Conservation (phyloP, 2,329 filamentous ascomycete genomes). For the Pseudonectria foliicola region DNA sequence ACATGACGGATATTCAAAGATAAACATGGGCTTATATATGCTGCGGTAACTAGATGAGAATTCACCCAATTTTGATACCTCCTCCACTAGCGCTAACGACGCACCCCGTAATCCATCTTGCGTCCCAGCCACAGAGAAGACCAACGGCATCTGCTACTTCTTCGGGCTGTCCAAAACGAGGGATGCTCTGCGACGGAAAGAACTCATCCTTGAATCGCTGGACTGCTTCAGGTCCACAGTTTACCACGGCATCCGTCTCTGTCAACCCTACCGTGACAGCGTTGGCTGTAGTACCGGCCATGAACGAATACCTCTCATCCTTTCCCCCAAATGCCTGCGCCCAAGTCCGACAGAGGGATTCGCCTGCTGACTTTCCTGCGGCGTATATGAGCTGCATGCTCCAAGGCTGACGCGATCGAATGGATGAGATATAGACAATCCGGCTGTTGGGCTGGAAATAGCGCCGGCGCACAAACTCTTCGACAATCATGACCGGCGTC, state of each 20-base stretch:
- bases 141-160: slow-evolving; percentile 30
- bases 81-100: slow-evolving; percentile 30
- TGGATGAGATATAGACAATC: slow-evolving; percentile 29
- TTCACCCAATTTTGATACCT: slow-evolving; percentile 25
- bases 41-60: no score
- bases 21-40: no score
- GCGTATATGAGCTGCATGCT: slow-evolving; percentile 27
- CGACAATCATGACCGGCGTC: slow-evolving; percentile 28
- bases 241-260: slow-evolving; percentile 26
- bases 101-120: slow-evolving; percentile 29
- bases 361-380: slow-evolving; percentile 27
- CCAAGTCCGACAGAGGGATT: slow-evolving; percentile 30
- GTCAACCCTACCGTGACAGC: slow-evolving; percentile 26
- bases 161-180: slow-evolving; percentile 26
- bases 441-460: slow-evolving; percentile 26
- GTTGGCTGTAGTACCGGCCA: slow-evolving; percentile 30
- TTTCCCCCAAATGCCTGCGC: slow-evolving; percentile 28
- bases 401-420: slow-evolving; percentile 27
- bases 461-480: slow-evolving; percentile 24
- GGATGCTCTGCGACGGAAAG: slow-evolving; percentile 26
- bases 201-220: slow-evolving; percentile 26
- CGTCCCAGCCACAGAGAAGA: slow-evolving; percentile 25
- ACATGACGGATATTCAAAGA: no score
- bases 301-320: slow-evolving; percentile 27
- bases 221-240: slow-evolving; percentile 25